Conservation (phyloP, 352 stramenopile genomes). For the Phytophthora cryptogea region DNA sequence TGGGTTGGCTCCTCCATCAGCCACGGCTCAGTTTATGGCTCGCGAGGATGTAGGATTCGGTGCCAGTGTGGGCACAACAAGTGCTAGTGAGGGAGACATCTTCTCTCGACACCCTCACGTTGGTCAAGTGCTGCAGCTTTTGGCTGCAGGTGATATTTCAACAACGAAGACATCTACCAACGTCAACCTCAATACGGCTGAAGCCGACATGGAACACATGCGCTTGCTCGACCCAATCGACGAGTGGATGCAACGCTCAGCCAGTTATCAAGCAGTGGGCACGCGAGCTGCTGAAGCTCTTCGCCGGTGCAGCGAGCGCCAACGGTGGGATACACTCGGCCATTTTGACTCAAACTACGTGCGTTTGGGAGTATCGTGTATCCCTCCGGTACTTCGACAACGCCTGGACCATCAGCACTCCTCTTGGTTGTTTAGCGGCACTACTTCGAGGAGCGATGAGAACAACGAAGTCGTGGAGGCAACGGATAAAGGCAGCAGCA, state of each 20-base stretch:
- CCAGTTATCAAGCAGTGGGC: slow-evolving; percentile 55
- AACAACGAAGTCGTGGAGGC: slow-evolving; percentile 2
- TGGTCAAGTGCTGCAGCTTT: slow-evolving; percentile 40
- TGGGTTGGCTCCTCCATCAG: slow-evolving; percentile 14
- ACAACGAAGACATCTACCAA: slow-evolving; percentile 4
- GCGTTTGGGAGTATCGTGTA: neutral
- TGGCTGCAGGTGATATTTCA: slow-evolving; percentile 18
- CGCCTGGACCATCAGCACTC: slow-evolving; percentile 33
- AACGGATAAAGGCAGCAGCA: neutral
- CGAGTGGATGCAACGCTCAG: slow-evolving; percentile 52
- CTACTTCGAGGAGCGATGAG: slow-evolving; percentile 16
- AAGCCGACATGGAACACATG: slow-evolving; percentile 36
- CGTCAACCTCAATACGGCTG: slow-evolving; percentile 23
- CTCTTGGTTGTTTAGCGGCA: slow-evolving; percentile 9
- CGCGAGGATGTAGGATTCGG: slow-evolving; percentile 21
- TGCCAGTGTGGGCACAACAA: neutral
- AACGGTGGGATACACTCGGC: slow-evolving; percentile 52
- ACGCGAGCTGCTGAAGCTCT: slow-evolving; percentile 32
- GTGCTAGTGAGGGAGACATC: slow-evolving; percentile 29
- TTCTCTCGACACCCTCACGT: slow-evolving; percentile 53
- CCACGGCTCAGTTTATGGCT: neutral
- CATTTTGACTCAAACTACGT: slow-evolving; percentile 31
- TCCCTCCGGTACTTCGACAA: slow-evolving; percentile 23
- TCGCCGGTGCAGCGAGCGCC: slow-evolving; percentile 29
- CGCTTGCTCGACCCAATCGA: slow-evolving; percentile 30